Evolutionary conservation across 192 early-diverging fungal species (phyloP), one percentile per base, ranked within the genome.

Genomic region (Phlyctochytrium planicorne): DNA sequence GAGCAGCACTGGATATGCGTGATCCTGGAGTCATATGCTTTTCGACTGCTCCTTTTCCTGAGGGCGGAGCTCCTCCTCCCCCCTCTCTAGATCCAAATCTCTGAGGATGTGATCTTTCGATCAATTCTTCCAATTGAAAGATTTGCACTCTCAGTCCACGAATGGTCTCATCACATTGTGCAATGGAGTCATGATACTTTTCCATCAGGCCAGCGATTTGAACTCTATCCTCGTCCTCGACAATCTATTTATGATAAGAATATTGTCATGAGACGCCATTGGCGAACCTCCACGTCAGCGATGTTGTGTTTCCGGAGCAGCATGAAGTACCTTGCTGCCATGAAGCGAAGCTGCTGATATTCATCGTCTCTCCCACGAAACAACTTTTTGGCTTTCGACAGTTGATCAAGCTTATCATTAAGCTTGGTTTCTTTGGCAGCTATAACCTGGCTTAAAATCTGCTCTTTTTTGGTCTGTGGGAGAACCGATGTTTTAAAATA

Each of bases 131-230:
- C 1, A 71, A 53, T 35, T 71, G 59, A 33, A 65, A 65, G 2
- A 71, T 4, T 31, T 71, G 47, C 24, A 63, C 29, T 31, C 53
- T 61, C 40, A 65, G 10, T 14, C 24, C 14, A 0, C 69, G 47
- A n/a, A 71, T 71, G 55, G 63, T 55, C 4, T 71, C 69, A 37
- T 71, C 69, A 3, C 20, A 65, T 56, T 65, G 62, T 4, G 62
- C 62, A 33, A 20, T 1, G 56, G 12, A 34, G 24, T 0, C 10
- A 20, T 65, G 0, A 65, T n/a, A 0, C 53, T 59, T 53, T 32
- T 29, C 14, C 30, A 2, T 23, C n/a, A 25, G 12, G 53, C 12
- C 40, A 16, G 23, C 47, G 47, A 0, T 23, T 24, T 23, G 36
- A 68, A 25, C 16, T 30, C 53, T 10, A 10, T 67, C 27, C 30